A percentile compares a stretch with the other conserved stretches of the same genome.
phyloP scores from a whole-genome alignment of 2,329 filamentous ascomycete species.

The Pestalotiopsis sp. region DNA sequence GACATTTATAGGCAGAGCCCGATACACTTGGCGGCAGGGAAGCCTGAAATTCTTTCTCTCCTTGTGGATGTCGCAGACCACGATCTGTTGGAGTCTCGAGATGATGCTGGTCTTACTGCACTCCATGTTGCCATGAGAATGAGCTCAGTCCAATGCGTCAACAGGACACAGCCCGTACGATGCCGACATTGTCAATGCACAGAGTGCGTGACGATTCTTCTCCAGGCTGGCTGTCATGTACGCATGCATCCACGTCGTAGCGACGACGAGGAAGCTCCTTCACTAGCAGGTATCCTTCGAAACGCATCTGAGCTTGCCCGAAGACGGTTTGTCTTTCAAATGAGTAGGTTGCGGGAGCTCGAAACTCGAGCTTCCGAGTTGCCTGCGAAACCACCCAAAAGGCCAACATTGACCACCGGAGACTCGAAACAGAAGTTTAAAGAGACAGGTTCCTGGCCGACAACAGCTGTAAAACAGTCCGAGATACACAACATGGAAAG shows the following conservation, averaged over 20 bases:
- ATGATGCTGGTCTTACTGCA: not conserved
- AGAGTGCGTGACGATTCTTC: not conserved
- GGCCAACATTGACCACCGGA: no score
- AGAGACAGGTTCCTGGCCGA: no score
- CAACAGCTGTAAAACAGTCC: no score
- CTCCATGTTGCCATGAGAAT: not conserved
- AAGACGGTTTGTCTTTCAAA: not conserved
- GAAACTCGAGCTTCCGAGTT: no score
- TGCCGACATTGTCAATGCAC: not conserved
- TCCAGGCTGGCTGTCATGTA: not conserved
- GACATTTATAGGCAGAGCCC: slow-evolving; percentile 4
- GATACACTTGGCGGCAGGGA: slow-evolving; percentile 8
- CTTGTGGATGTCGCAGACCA: not conserved
- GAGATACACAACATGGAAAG: not conserved
- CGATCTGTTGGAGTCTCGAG: not conserved
- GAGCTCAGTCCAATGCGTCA: not conserved
- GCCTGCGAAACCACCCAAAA: no score
- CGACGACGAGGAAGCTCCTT: not conserved
- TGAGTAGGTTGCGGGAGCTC: not conserved
- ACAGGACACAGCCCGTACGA: not conserved
- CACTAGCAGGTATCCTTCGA: not conserved
- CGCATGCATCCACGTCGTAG: not conserved
- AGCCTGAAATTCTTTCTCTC: not conserved
- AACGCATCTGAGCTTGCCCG: not conserved
- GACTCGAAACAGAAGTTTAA: no score